Evolutionary conservation across 73 alveolate species (phyloP), one percentile per base, ranked within the genome.

Genomic region (Chromera velia): DNA sequence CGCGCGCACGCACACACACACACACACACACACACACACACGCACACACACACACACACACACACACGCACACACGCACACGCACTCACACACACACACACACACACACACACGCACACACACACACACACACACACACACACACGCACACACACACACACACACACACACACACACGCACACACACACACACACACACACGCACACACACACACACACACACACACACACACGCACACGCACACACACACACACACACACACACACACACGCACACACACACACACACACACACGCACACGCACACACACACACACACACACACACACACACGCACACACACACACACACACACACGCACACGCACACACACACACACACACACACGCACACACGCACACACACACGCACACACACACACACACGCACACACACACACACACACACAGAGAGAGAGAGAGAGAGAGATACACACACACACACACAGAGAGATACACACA

Each of bases 121-220:
- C 63, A 45, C 63, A 45, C 63, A 45, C 63, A 45, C 63, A 45
- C 63, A 45, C 63, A 45, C 63, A 45, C 63, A 45, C 63, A 45
- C 63, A 45, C 63, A 45, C 63, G 18, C 63, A 45, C 63, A 45
- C 63, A 45, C 63, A 45, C 63, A 45, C 63, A 45, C 63, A 45
- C 63, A 45, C 63, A 45, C 63, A 45, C 63, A 45, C 63, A 45
- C 63, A 45, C 63, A 45, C 63, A 45, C 63, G 18, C 63, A 45
- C 63, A 45, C 63, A 45, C 63, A 45, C 63, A 45, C 63, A 45
- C 63, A 45, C 63, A 45, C 63, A 45, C 63, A 45, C 63, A 45
- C 63, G 18, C 63, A 45, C 63, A 45, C 63, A 45, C 63, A 45
- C 63, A 45, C 63, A 45, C 63, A 45, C 63, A 45, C 63, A 45